Percentiles rank a stretch among this genome's conserved stretches.
Conservation (phyloP, 176 grass and related monocot species). For the Lolium rigidum region DNA sequence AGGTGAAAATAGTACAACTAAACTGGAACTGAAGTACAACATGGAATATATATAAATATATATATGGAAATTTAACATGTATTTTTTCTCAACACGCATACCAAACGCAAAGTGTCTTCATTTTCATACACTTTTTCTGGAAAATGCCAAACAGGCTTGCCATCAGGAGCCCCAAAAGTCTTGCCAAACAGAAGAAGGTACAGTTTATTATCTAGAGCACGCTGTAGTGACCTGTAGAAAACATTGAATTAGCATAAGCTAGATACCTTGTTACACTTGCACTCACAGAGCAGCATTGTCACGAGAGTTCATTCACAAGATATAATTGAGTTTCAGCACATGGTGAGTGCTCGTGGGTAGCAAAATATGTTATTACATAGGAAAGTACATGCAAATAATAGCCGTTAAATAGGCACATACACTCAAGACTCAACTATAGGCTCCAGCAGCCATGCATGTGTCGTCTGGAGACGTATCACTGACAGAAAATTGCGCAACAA, state of each 20-base stretch:
- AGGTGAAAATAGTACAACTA: background rate
- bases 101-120: constrained; percentile 82
- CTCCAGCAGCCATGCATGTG: background rate
- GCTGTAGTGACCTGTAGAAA: constrained; percentile 79
- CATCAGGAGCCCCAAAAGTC: constrained; percentile 64
- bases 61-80: background rate
- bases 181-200: constrained; percentile 92
- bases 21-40: constrained; percentile 26
- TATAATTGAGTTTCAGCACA: constrained; percentile 16
- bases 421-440: background rate
- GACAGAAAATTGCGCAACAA: background rate
- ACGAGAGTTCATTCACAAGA: constrained; percentile 18
- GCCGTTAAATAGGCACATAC: background rate
- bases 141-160: constrained; percentile 88
- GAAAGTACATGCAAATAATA: constrained; percentile 24
- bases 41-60: background rate
- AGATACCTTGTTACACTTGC: background rate
- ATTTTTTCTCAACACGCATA: constrained; percentile 31
- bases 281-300: background rate
- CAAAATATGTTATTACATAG: background rate
- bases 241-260: constrained; percentile 14
- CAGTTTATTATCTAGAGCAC: constrained; percentile 87
- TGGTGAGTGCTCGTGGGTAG: background rate
- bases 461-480: background rate
- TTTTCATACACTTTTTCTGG: constrained; percentile 97